Evolutionary conservation across 345 rosid species (phyloP).

Genomic region (Anastatica hierochuntica): DNA sequence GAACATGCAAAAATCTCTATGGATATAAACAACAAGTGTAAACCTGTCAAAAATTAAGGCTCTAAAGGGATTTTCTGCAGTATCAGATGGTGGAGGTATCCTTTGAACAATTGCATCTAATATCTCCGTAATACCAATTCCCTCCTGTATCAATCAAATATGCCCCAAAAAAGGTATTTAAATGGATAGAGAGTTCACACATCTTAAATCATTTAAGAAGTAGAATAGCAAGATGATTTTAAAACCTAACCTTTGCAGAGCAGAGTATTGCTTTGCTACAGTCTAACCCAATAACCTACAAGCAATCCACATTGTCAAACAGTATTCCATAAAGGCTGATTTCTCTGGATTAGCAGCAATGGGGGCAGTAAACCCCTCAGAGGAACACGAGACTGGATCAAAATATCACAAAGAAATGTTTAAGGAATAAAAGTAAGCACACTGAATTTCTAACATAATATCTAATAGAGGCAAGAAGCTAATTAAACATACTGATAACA

Average conservation of each 20-base stretch:
- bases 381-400: background rate
- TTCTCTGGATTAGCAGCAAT: slow-evolving; percentile 1
- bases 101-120: slow-evolving; percentile 70
- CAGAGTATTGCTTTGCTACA: slow-evolving; percentile 87
- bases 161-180: background rate
- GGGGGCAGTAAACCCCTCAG: background rate
- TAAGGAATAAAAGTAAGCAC: too few species aligned
- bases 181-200: background rate
- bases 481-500: background rate
- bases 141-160: slow-evolving; percentile 46
- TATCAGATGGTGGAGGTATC: slow-evolving; percentile 69
- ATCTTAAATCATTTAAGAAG: background rate
- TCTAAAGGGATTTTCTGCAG: slow-evolving; percentile 52
- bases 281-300: slow-evolving; percentile 88
- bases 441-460: background rate
- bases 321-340: background rate
- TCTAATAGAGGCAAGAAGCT: slow-evolving; percentile 2
- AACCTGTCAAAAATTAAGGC: slow-evolving; percentile 97
- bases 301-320: background rate
- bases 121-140: slow-evolving; percentile 82
- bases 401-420: background rate
- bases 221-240: slow-evolving; percentile 1
- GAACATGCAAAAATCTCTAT: background rate
- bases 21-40: slow-evolving; percentile 16
- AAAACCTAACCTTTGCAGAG: slow-evolving; percentile 84